A percentile compares a stretch with the other conserved stretches of the same genome.
Evolutionary conservation across 192 early-diverging fungal genomes (phyloP).

Genomic region (Bifiguratus adelaidae): DNA sequence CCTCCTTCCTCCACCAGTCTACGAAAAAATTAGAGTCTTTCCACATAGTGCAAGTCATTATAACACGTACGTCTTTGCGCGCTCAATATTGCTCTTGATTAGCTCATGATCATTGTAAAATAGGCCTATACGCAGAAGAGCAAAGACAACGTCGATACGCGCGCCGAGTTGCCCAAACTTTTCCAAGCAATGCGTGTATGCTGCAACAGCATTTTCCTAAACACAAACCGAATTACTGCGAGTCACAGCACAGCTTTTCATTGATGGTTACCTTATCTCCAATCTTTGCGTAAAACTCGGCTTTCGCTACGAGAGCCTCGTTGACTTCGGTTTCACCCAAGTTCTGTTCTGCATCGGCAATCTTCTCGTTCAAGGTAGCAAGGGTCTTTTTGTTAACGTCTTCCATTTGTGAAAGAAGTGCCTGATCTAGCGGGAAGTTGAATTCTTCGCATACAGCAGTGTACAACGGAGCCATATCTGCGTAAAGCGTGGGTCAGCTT

Average conservation of each 20-base stretch:
- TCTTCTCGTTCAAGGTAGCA: constrained; percentile 67
- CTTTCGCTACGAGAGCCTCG: constrained; percentile 80
- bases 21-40: background rate
- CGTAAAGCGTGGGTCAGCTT: background rate
- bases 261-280: constrained; percentile 85
- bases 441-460: constrained; percentile 50
- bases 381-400: constrained; percentile 69
- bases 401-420: constrained; percentile 37
- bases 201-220: constrained; percentile 79
- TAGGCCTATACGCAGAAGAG: constrained; percentile 85
- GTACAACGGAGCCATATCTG: constrained; percentile 88
- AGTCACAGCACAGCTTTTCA: too few relatives aligned
- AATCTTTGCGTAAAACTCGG: constrained; percentile 84
- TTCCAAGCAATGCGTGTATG: constrained; percentile 73
- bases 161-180: constrained; percentile 86
- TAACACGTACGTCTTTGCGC: constrained; percentile 50
- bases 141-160: constrained; percentile 91
- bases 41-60: background rate
- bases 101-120: constrained; percentile 82
- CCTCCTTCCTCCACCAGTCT: constrained; percentile 96
- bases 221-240: constrained; percentile 2
- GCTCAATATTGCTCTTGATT: constrained; percentile 73
- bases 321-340: constrained; percentile 88
- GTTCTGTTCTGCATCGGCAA: constrained; percentile 86
- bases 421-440: constrained; percentile 40